A percentile compares a stretch with the other conserved stretches of the same genome.
phyloP scores from a whole-genome alignment of 2,329 filamentous ascomycete species.

The Chaetomiaceae sp. region DNA sequence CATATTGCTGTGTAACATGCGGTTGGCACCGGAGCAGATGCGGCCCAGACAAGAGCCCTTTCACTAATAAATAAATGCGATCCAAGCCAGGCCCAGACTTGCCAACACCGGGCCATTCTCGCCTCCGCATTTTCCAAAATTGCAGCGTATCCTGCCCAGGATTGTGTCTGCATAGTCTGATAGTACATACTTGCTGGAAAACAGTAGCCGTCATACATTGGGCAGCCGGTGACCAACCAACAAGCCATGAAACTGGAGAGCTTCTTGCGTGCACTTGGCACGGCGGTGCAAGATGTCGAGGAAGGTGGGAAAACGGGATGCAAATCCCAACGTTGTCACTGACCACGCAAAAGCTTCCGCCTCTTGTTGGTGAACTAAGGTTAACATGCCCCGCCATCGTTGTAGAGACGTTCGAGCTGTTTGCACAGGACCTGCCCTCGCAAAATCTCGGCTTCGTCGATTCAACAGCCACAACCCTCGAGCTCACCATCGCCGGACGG shows the following conservation, averaged over 20 bases:
- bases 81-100: background rate
- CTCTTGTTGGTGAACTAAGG: too few relatives aligned
- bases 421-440: constrained; percentile 69
- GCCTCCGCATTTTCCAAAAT: constrained; percentile 6
- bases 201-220: background rate
- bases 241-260: constrained; percentile 18
- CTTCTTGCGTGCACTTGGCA: constrained; percentile 21
- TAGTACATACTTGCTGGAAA: background rate
- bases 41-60: background rate
- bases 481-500: constrained; percentile 62
- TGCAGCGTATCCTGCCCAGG: background rate
- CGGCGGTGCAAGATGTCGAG: constrained; percentile 21
- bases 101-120: background rate
- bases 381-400: constrained; percentile 4
- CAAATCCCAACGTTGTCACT: background rate
- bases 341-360: background rate
- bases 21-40: background rate
- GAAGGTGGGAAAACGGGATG: constrained; percentile 22
- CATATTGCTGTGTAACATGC: background rate
- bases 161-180: too few relatives aligned
- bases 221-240: background rate
- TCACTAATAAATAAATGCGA: background rate
- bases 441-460: constrained; percentile 83
- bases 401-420: constrained; percentile 76
- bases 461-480: constrained; percentile 58